A percentile compares a stretch with the other conserved stretches of the same genome.
phyloP scores from a whole-genome alignment of 2,329 filamentous ascomycete species.

The Penicillium sp. region DNA sequence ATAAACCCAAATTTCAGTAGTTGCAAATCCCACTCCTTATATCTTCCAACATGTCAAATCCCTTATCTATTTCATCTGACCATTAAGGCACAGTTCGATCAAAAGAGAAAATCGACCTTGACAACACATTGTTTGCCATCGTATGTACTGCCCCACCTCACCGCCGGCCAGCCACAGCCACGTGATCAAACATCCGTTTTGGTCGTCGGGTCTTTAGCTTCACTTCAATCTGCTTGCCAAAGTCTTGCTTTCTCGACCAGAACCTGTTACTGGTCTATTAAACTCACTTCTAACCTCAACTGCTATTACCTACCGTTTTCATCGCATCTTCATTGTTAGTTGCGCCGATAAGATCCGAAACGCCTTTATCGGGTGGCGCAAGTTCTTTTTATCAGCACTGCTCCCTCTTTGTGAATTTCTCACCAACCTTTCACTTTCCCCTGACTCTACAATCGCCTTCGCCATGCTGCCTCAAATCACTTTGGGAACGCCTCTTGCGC shows the following conservation, averaged over 20 bases:
- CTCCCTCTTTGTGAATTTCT: slow-evolving; percentile 5
- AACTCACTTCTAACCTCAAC: not conserved
- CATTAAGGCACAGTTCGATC: not conserved
- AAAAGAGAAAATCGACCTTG: not conserved
- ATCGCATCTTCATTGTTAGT: not conserved
- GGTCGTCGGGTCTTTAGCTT: slow-evolving; percentile 9
- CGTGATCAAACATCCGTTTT: not conserved
- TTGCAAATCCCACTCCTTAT: not conserved
- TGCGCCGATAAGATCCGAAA: slow-evolving; percentile 2
- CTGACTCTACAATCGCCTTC: not conserved
- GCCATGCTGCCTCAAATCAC: slow-evolving; percentile 58
- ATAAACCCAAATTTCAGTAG: not conserved
- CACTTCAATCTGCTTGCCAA: not conserved
- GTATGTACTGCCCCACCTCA: slow-evolving; percentile 42
- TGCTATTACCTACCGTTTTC: not conserved
- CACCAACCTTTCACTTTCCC: not conserved
- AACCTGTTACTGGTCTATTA: not conserved
- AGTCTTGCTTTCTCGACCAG: not conserved
- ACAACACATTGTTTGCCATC: not conserved
- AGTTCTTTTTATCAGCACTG: slow-evolving; percentile 7
- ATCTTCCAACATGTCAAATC: not conserved
- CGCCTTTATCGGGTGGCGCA: slow-evolving; percentile 19
- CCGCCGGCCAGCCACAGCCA: slow-evolving; percentile 74
- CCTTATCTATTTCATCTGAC: not conserved
- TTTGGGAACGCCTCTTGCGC: slow-evolving; percentile 76